Evolutionary conservation across 345 rosid species (phyloP), one percentile per base, ranked within the genome.

Genomic region (Trapa incisa): DNA sequence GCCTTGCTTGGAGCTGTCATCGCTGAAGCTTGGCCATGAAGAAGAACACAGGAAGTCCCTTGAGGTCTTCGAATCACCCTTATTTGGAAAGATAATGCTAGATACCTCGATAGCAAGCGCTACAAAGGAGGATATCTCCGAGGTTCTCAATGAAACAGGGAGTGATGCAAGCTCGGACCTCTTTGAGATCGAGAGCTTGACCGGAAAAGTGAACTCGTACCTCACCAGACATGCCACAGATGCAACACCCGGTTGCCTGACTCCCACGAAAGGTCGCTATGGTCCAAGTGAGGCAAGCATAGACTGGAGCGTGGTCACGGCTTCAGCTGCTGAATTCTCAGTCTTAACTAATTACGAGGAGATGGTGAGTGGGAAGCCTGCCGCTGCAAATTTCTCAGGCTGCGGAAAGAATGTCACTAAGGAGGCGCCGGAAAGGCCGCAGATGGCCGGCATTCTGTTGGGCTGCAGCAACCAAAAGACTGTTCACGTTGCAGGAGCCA

Each of bases 251-350:
- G 85, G 73, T 7, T 84, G 78, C 68, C 68, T 67, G n/a, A 78
- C 79, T 61, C 91, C 89, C 32, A 72, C 81, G 60, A 76, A 79
- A 29, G 76, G 77, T 52, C 37, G 62, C 43, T 87, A 86, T 61
- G 87, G 92, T 10, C 95, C 98, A 9, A 92, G 98, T 13, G 96
- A 92, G 73, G 96, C 83, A 42, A 89, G 96, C 77, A 83, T 92
- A 58, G 86, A 84, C 17, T 89, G 96, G 98, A 92, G 98, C 43
- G 96, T 89, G 6, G 87, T 85, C 67, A 92, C 98, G 0, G 93
- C 86, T 36, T 87, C 96, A 61, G 92, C 84, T 1, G 96, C 88
- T 0, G 98, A 89, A 68, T 77, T 71, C 77, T 86, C 93, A 11
- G 80, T 71, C 11, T 70, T 82, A 72, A 85, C 96, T 3, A 94